Percentiles rank a stretch among this genome's conserved stretches.
phyloP scores from a whole-genome alignment of 2,329 filamentous ascomycete species.

The Curvularia verruculosa region DNA sequence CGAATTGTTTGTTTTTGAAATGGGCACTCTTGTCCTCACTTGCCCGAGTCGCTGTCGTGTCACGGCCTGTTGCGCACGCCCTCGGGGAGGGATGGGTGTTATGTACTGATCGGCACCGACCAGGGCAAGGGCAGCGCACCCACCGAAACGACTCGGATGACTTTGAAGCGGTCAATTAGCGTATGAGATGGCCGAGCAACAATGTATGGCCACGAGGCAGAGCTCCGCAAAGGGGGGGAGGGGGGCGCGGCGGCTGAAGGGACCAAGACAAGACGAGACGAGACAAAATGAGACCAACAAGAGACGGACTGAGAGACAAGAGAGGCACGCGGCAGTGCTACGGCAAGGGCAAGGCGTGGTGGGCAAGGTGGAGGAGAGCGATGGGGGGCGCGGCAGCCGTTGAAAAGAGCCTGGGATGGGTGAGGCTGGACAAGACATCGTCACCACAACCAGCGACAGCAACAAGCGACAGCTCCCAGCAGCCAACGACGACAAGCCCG shows the following conservation, averaged over 20 bases:
- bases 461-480: too few relatives aligned
- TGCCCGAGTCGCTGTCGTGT: not conserved
- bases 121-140: constrained; percentile 11
- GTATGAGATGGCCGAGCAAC: constrained; percentile 13
- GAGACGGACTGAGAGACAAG: too few relatives aligned
- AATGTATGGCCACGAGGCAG: constrained; percentile 2
- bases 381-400: not conserved
- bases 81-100: not conserved
- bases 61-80: not conserved
- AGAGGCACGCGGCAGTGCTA: not conserved
- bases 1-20: not conserved
- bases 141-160: constrained; percentile 12
- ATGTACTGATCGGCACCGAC: constrained; percentile 5
- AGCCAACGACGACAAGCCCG: too few relatives aligned
- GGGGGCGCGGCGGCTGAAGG: constrained; percentile 5
- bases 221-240: not conserved
- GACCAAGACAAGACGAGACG: not conserved
- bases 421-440: not conserved
- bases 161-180: constrained; percentile 19
- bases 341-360: not conserved
- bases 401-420: not conserved
- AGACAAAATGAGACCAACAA: too few relatives aligned
- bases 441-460: too few relatives aligned
- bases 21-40: too few relatives aligned
- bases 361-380: not conserved